Evolutionary conservation across 2,329 filamentous ascomycete species (phyloP), one percentile per base, ranked within the genome.

Genomic region (Aspergillus puulaauensis): DNA sequence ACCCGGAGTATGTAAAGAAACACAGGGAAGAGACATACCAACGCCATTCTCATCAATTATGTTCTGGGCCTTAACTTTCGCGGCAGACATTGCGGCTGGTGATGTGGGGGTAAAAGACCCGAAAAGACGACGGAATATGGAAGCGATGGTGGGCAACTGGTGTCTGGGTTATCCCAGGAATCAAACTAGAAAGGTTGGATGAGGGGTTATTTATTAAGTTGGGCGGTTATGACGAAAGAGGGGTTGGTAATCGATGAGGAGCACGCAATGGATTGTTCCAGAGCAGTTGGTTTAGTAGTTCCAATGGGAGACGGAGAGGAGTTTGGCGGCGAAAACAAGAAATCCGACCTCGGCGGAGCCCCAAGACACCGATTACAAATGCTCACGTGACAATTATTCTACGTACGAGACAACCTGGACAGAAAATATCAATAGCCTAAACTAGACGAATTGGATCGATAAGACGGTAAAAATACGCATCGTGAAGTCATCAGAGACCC

Each of bases 1-100:
- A 17, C 6, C n/a, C 9, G 9, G 24, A 24, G 17, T 23, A 52
- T 31, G 9, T 11, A 31, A 31, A 31, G 8, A 48, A 24, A 17
- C 37, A 17, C 31, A 49, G 14, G n/a, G 21, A 27, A 31, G 31
- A 23, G 41, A 80, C 87, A 55, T 82, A 91, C 89, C 88, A 76
- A 96, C 92, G 69, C 86, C 79, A 80, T 96, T 95, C 72, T 93
- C 87, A 77, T 95, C 86, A 76, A 98, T 96, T 79, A 97, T 87
- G 71, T 82, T 77, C 77, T 96, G 86, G 61, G 90, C 90, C 79
- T 96, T 96, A 63, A 84, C 82, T 79, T 90, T 91, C 71, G 91
- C 90, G 73, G 89, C 86, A 71, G 90, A 87, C 90, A 96, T 96
- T 70, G 79, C 84, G 78, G 84, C 82, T 67, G 89, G 82, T 61